Percentiles rank a stretch among this genome's conserved stretches.
These are phyloP conservation scores for Fusarium nelsonii DNA, from an alignment of 2,329 filamentous ascomycete species.

Conservation along the genomic window DNA sequence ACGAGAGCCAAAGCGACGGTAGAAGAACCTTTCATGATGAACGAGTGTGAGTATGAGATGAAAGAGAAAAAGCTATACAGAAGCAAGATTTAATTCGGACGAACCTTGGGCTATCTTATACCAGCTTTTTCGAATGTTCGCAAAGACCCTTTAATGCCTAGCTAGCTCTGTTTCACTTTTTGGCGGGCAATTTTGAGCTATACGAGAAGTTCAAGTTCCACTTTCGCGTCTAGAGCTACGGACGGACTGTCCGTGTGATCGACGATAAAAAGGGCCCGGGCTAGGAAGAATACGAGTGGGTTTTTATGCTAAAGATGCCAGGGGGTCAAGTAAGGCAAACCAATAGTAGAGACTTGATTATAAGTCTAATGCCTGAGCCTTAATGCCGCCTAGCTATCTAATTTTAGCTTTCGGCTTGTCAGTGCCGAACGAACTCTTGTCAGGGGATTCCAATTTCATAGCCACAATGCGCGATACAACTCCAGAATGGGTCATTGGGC, in stretches of 20 bases:
- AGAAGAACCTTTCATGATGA: conserved; percentile 19
- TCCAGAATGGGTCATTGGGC: too few species aligned
- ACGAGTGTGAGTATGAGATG: background rate
- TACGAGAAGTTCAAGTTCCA: conserved; percentile 13
- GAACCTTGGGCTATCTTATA: conserved; percentile 7
- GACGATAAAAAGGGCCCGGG: background rate
- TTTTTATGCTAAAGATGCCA: background rate
- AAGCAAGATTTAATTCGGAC: too few species aligned
- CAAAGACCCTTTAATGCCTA: background rate
- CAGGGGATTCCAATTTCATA: background rate
- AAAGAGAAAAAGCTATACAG: background rate
- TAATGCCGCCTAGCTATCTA: background rate
- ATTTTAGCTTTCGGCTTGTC: conserved; percentile 19
- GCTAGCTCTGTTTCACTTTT: conserved; percentile 9
- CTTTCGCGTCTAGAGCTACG: background rate
- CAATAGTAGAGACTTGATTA: background rate
- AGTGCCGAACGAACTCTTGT: conserved; percentile 4
- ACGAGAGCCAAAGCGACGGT: conserved; percentile 8
- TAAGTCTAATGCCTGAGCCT: background rate
- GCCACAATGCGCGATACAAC: background rate
- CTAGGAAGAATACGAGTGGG: conserved; percentile 1
- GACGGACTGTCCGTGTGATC: background rate
- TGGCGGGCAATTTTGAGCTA: conserved; percentile 5
- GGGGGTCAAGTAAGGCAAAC: background rate
- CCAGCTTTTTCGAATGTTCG: background rate